Base-by-base conservation (phyloP, 371 early-diverging fungal species). In the Vairimorpha necatrix region DNA sequence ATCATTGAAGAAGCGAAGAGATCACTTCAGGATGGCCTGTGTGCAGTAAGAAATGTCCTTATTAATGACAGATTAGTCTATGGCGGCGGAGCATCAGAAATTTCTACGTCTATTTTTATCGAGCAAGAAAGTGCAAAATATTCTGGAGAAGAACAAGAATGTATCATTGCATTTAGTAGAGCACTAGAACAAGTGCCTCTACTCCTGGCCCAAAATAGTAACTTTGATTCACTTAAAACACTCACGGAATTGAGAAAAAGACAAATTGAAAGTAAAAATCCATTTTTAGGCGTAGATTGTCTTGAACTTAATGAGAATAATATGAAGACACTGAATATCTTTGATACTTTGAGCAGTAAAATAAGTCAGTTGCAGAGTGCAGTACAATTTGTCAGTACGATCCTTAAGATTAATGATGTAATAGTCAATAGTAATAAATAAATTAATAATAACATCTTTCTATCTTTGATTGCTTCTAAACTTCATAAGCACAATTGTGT, bases 1-100 rank as follows among this genome's bases (percentile, higher is more conserved):
- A 87, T 89, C 78, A 94, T 98, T 78, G 99, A 96, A 84, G 99
- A 99, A 86, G 96, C 97, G 79, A 94, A 97, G 88, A 90, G 99
- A 68, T 92, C 93, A 67, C 88, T 98, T 46, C 94, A 94, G 82
- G 99, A 99, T 86, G 99, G 98, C 42, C 91, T 99, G 78, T 97
- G 96, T 83, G 96, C 94, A 65, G 96, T 96, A 34, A 91, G 99
- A 80, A 99, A 97, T 86, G 87, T 99, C 77, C 89, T 96, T 47
- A 88, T 89, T 65, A 93, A 95, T 85, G 93, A 92, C 87, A 91
- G 93, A 75, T 92, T 98, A 50, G 96, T 98, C 3, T 96, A 97
- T 86, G 99, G 99, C 74, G 99, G 98, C 76, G 99, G 99, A 73
- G 91, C 94, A 48, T 92, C 94, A 67, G 99, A 98, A 86, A 91